A percentile compares a stretch with the other conserved stretches of the same genome.
Evolutionary conservation across 805 yeast genomes (phyloP).

Genomic region (Kregervanrija pseudodelftensis): DNA sequence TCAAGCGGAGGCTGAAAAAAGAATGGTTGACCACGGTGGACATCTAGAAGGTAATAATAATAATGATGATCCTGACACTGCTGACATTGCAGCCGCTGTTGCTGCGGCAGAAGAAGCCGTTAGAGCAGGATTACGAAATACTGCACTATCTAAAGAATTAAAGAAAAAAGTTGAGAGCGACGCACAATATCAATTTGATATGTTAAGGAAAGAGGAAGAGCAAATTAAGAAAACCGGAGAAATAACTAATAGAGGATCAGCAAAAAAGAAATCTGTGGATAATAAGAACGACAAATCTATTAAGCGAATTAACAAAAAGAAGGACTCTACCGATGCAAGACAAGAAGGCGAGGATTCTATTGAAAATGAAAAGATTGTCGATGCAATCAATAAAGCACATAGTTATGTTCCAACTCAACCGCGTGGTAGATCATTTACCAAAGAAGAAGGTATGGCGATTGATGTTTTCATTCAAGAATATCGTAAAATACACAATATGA

Average conservation of each 20-base stretch:
- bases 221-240: neutral
- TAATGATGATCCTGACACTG: slow-evolving; percentile 19
- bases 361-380: slow-evolving; percentile 30
- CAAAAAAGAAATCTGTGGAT: too few relatives aligned
- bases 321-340: too few relatives aligned
- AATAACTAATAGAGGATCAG: neutral
- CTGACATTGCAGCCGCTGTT: slow-evolving; percentile 24
- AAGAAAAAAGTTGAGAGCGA: neutral
- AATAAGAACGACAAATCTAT: too few relatives aligned
- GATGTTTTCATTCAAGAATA: slow-evolving; percentile 69
- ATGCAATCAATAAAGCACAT: slow-evolving; percentile 39
- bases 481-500: slow-evolving; percentile 52
- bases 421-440: slow-evolving; percentile 38
- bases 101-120: slow-evolving; percentile 20
- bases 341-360: neutral
- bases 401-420: slow-evolving; percentile 19
- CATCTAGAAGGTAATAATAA: slow-evolving; percentile 11
- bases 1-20: slow-evolving; percentile 7
- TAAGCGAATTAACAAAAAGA: too few relatives aligned
- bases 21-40: neutral
- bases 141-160: neutral
- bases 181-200: neutral
- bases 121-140: neutral
- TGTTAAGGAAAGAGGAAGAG: neutral
- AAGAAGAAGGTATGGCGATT: slow-evolving; percentile 62